Percentiles rank a stretch among this genome's conserved stretches.
Evolutionary conservation across 768 basidiomycete genomes (phyloP).

Genomic region (Boletus subcaerulescens): DNA sequence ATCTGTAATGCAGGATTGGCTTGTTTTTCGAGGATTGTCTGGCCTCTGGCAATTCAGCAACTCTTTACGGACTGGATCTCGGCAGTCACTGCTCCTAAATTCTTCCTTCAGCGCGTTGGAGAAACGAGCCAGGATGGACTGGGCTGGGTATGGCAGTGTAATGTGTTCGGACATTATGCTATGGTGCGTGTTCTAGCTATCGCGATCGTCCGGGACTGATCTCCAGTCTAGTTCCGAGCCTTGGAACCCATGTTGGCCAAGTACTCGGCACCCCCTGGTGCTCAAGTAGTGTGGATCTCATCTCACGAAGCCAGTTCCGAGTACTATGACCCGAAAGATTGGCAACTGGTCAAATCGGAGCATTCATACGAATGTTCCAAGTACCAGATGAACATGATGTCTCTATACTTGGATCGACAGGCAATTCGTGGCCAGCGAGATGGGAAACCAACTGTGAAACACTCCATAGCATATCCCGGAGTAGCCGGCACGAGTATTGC

Average conservation of each 20-base stretch:
- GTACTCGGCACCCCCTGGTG: conserved; percentile 39
- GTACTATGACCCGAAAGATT: conserved; percentile 61
- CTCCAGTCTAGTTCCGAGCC: conserved; percentile 53
- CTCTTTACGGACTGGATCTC: conserved; percentile 42
- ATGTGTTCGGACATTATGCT: conserved; percentile 77
- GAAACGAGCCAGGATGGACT: conserved; percentile 64
- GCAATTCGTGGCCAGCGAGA: conserved; percentile 30
- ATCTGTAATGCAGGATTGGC: conserved; percentile 79
- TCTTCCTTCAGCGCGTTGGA: conserved; percentile 55
- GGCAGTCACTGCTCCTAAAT: conserved; percentile 53
- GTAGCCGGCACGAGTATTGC: conserved; percentile 65
- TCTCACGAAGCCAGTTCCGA: conserved; percentile 59
- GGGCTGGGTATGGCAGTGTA: conserved; percentile 83
- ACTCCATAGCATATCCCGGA: conserved; percentile 69
- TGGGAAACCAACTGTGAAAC: conserved; percentile 32
- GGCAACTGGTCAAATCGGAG: conserved; percentile 61
- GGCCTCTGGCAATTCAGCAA: conserved; percentile 44
- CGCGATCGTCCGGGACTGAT: conserved; percentile 1
- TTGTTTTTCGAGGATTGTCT: conserved; percentile 54
- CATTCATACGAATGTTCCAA: conserved; percentile 72
- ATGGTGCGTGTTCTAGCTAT: conserved; percentile 48
- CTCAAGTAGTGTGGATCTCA: conserved; percentile 78
- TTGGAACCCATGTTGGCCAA: conserved; percentile 52
- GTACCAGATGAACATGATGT: conserved; percentile 73
- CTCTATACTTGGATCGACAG: conserved; percentile 48